Base-by-base conservation (phyloP, 1,284 basidiomycete species). In the Heliocybe sulcata region DNA sequence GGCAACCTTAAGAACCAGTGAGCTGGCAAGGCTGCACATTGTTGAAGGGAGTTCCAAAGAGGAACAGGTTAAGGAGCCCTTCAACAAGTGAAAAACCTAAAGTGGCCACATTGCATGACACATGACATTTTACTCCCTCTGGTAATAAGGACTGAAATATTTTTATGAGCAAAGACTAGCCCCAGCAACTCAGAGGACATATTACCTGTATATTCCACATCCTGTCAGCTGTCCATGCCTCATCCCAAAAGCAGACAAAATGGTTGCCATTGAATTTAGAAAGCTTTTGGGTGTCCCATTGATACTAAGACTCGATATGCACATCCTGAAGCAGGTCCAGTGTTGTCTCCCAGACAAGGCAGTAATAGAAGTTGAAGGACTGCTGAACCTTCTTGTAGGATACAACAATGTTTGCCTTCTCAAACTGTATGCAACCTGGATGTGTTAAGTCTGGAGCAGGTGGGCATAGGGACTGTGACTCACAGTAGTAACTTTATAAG, bases 161-260 rank as follows among this genome's bases (percentile, higher is more conserved):
- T n/a, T n/a, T n/a, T n/a, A n/a, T n/a, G n/a, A n/a, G n/a, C n/a
- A n/a, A n/a, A n/a, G n/a, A n/a, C n/a, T n/a, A n/a, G n/a, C n/a
- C 20, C 45, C 9, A 47, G 45, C 11, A 25, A 20, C 16, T 9
- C 33, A 35, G 33, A 16, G 9, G 20, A 20, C n/a, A 19, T 55
- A 56, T 25, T 52, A 70, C 69, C 60, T 71, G 68, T 1, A 66
- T 56, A 1, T 69, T 54, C 65, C 67, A 70, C 54, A 59, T 66
- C 1, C 47, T 2, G 20, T 65, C 56, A 1, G 56, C 68, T 1
- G 64, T 70, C 61, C 67, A 67, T 1, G 65, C 69, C 33, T 71
- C 65, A 51, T 68, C 54, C 22, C 63, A 51, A 27, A 67, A 65
- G 0, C 58, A 33, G 19, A 62, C 56, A 54, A 61, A 71, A 19